Conservation (phyloP, 164 flowering plant species). For the Warburgia ugandensis region DNA sequence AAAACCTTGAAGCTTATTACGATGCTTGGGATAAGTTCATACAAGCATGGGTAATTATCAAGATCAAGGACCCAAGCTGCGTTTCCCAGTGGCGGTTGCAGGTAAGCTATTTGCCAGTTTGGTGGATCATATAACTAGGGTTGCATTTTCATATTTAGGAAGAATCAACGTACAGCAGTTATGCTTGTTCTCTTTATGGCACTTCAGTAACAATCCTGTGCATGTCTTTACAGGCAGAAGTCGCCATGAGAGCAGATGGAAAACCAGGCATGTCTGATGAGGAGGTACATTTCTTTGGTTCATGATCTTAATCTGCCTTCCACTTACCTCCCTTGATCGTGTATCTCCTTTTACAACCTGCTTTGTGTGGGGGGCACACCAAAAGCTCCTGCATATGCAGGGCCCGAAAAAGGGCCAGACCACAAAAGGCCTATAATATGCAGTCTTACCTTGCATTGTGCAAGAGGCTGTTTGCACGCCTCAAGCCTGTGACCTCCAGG, state of each 20-base stretch:
- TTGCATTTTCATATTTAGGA: neutral
- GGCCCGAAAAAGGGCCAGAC: too few relatives aligned
- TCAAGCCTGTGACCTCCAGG: too few relatives aligned
- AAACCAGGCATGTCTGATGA: slow-evolving; percentile 86
- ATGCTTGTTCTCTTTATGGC: neutral
- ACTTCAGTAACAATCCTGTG: too few relatives aligned
- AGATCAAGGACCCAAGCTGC: slow-evolving; percentile 75
- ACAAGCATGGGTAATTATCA: slow-evolving; percentile 80
- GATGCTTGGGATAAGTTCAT: slow-evolving; percentile 93
- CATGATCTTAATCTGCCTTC: neutral
- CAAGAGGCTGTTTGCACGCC: too few relatives aligned
- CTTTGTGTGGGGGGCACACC: too few relatives aligned
- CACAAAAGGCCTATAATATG: too few relatives aligned
- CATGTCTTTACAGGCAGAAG: slow-evolving; percentile 49
- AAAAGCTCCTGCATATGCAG: too few relatives aligned
- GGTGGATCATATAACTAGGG: neutral
- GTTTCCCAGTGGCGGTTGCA: slow-evolving; percentile 94
- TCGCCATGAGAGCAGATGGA: slow-evolving; percentile 84
- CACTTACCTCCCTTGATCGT: neutral
- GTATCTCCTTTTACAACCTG: neutral
- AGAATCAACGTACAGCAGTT: neutral
- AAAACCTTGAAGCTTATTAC: slow-evolving; percentile 79
- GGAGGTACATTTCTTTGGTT: slow-evolving; percentile 46
- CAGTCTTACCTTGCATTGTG: too few relatives aligned
- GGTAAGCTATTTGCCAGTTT: slow-evolving; percentile 30